Evolutionary conservation across 345 rosid genomes (phyloP).

Genomic region (Rhizophora apiculata): DNA sequence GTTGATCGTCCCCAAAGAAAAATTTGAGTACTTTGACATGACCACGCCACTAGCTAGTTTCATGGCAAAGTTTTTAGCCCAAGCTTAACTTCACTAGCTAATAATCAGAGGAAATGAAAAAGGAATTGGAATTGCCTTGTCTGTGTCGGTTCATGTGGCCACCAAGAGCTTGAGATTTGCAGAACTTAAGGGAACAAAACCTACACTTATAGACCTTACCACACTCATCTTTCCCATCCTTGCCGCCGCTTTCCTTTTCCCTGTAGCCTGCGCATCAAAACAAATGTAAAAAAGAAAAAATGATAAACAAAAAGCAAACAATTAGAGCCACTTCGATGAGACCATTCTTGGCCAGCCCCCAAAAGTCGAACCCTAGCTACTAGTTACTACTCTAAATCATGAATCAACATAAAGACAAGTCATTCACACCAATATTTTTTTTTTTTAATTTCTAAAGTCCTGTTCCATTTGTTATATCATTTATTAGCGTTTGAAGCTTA

Average conservation of each 20-base stretch:
- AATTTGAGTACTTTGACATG: conserved; percentile 20
- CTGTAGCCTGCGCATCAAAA: conserved; percentile 33
- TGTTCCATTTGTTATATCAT: neutral
- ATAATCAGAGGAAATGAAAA: neutral
- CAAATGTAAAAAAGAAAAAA: neutral
- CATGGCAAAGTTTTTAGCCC: neutral
- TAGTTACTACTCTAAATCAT: conserved; percentile 2
- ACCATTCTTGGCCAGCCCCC: conserved; percentile 27
- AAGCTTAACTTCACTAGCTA: no score
- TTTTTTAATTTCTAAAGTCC: neutral
- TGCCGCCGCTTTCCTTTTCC: conserved; percentile 64
- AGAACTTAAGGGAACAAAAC: conserved; percentile 99
- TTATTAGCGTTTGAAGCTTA: conserved; percentile 1
- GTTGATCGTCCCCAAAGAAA: conserved; percentile 26
- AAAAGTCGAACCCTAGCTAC: conserved; percentile 35
- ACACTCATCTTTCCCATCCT: conserved; percentile 81
- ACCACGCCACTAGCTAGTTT: conserved; percentile 17
- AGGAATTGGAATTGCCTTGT: conserved; percentile 56
- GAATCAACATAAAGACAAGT: conserved; percentile 1
- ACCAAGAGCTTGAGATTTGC: conserved; percentile 99
- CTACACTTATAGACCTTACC: conserved; percentile 93
- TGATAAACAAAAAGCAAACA: conserved; percentile 21
- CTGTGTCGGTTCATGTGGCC: conserved; percentile 99
- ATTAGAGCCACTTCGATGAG: conserved; percentile 39
- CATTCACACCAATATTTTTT: no score